Evolutionary conservation across 352 stramenopile genomes (phyloP), one percentile per base, ranked within the genome.

Genomic region (Phytophthora citricola): DNA sequence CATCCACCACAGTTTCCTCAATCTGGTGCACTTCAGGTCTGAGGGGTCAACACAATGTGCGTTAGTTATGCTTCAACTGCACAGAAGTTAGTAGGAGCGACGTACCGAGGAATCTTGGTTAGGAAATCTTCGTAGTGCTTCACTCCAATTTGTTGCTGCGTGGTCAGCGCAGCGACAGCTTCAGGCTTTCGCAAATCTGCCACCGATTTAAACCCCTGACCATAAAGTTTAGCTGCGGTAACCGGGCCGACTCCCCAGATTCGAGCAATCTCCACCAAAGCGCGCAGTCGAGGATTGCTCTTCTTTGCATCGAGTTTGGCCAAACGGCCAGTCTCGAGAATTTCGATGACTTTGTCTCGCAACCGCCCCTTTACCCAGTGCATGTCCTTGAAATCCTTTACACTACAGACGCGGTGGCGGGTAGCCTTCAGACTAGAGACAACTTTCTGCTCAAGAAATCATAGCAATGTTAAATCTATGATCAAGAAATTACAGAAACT

Each of bases 301-400:
- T 87, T 89, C 62, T 93, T 95, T n/a, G 80, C 82, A 46, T 95
- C 83, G 8, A 95, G 83, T 57, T 95, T 95, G 17, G 81, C 75
- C 7, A 95, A 46, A 10, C 75, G 84, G 14, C 83, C 87, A 12
- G 83, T 93, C 39, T 95, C 87, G 4, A 95, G 58, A 6, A 95
- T 73, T 57, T 93, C 83, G 11, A 86, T 76, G 5, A 95, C 77
- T 77, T 92, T 93, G 54, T 84, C 81, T 17, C 74, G 69, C 53
- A 93, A 71, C 46, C 85, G 75, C 1, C 85, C 83, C 62, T 89
- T 93, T 8, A 80, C 80, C 83, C 85, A 93, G 46, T 80, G 72
- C 48, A 89, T 51, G 3, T 71, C 79, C 45, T 85, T 85, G n/a
- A 95, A 62, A 50, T 87, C 83, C 1, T 78, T 76, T 5, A 86